These are phyloP conservation scores for Saccharomycopsis capsularis DNA, from an alignment of 805 yeast genomes.

Conservation along the genomic window DNA sequence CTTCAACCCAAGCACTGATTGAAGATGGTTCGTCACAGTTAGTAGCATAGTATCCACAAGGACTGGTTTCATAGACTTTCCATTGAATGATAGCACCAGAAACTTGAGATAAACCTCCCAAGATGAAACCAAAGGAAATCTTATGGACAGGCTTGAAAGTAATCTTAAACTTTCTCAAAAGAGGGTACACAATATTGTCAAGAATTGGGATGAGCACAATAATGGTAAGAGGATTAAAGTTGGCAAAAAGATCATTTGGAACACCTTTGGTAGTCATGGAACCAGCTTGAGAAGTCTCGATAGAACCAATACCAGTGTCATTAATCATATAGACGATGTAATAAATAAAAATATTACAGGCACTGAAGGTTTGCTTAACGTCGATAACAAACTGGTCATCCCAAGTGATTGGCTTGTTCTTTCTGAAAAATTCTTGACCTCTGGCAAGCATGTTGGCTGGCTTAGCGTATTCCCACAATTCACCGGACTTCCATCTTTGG, in stretches of 20 bases:
- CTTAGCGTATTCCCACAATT: conserved; percentile 45
- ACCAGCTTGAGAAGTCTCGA: conserved; percentile 47
- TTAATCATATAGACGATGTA: conserved; percentile 14
- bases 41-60: conserved; percentile 40
- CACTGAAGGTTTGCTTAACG: conserved; percentile 54
- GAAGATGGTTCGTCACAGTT: conserved; percentile 24
- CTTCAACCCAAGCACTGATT: conserved; percentile 32
- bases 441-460: conserved; percentile 39
- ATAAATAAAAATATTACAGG: conserved; percentile 34
- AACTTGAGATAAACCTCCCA: conserved; percentile 41
- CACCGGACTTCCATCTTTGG: conserved; percentile 33
- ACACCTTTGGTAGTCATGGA: conserved; percentile 46
- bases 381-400: conserved; percentile 53
- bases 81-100: conserved; percentile 46
- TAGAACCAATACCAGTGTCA: conserved; percentile 23
- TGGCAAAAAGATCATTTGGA: conserved; percentile 49
- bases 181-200: conserved; percentile 43
- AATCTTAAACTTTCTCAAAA: conserved; percentile 30
- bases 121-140: conserved; percentile 41
- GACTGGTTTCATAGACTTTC: conserved; percentile 40
- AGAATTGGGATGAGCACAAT: conserved; percentile 45
- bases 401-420: conserved; percentile 25
- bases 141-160: conserved; percentile 38
- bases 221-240: conserved; percentile 49
- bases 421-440: conserved; percentile 31